Evolutionary conservation across 441 rosid genomes (phyloP).

Genomic region (Melastoma candidum): DNA sequence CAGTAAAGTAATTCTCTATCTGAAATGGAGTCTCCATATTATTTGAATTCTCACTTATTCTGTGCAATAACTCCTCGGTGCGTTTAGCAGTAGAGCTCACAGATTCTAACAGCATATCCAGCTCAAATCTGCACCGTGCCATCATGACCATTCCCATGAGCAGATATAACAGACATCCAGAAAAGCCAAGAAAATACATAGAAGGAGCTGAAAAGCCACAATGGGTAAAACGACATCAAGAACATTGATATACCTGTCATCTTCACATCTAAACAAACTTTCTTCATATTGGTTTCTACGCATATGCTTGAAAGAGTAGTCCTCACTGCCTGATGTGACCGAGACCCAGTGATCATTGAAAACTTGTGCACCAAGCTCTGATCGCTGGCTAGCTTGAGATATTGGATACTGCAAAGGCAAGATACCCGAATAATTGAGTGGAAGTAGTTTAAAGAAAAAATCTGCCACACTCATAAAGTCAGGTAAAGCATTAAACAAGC

Average conservation of each 20-base stretch:
- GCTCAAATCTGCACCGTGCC: slow-evolving; percentile 67
- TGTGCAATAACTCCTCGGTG: slow-evolving; percentile 76
- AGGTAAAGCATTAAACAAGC: too few species aligned
- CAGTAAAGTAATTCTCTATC: slow-evolving; percentile 81
- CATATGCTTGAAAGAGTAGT: slow-evolving; percentile 98
- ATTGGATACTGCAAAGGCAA: slow-evolving; percentile 62
- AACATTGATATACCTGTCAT: slow-evolving; percentile 67
- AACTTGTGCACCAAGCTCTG: slow-evolving; percentile 73
- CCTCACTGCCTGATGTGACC: slow-evolving; percentile 99
- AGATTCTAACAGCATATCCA: slow-evolving; percentile 97
- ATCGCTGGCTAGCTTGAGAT: slow-evolving; percentile 76
- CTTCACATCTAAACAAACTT: slow-evolving; percentile 94
- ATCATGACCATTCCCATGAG: slow-evolving; percentile 3
- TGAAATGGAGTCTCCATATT: slow-evolving; percentile 49
- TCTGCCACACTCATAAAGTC: too few species aligned
- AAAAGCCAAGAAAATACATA: too few species aligned
- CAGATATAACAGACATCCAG: slow-evolving; percentile 1
- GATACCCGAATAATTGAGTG: slow-evolving; percentile 11
- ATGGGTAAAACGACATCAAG: background rate
- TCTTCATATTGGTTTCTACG: slow-evolving; percentile 98
- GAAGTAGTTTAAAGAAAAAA: background rate
- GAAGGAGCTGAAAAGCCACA: too few species aligned
- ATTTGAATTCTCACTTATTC: slow-evolving; percentile 53
- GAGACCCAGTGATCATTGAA: slow-evolving; percentile 98
- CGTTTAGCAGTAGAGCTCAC: slow-evolving; percentile 73